Evolutionary conservation across 805 yeast genomes (phyloP), one percentile per base, ranked within the genome.

Genomic region (Cyberlindnera euphorbiae): DNA sequence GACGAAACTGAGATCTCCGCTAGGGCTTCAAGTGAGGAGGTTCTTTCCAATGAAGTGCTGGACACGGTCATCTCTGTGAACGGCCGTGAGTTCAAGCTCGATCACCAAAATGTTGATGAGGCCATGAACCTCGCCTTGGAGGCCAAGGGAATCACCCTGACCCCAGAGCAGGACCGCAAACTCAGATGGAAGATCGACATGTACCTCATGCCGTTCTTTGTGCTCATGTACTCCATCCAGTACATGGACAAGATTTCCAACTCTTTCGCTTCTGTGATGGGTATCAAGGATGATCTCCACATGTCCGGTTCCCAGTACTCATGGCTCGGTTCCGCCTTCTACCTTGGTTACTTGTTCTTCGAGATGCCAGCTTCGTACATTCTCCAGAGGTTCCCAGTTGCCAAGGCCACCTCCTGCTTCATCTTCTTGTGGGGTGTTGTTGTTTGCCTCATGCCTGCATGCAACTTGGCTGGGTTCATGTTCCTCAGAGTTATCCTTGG

Each of bases 371-470:
- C 72, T 3, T 55, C 65, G 8, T 50, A 60, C 32, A 33, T 68
- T 1, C 50, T 78, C 17, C 88, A 82, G 54, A 64, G 63, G 36
- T 69, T 76, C 34, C 82, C 80, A 3, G 64, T 81, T 44, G 68
- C 77, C 5, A 75, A 73, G 45, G 58, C 75, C 4, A 63, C 71
- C 4, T 61, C 74, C 8, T 42, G 56, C 1, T 68, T 70, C 41
- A 68, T 80, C 26, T 49, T 77, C n/a, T 28, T 73, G 0, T 82
- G 89, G 88, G 87, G 87, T 16, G 48, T 54, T 21, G 54, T 77
- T n/a, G 56, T 77, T 24, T 63, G 73, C 25, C 59, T 75, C n/a
- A 75, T 72, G 42, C 68, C 82, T 2, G 72, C 69, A 2, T 69
- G 68, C 0, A 52, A 64, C 26, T 26, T 35, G 21, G 44, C 34